phyloP scores from a whole-genome alignment of 257 asterid species.

The Solanum chiquidenum region DNA sequence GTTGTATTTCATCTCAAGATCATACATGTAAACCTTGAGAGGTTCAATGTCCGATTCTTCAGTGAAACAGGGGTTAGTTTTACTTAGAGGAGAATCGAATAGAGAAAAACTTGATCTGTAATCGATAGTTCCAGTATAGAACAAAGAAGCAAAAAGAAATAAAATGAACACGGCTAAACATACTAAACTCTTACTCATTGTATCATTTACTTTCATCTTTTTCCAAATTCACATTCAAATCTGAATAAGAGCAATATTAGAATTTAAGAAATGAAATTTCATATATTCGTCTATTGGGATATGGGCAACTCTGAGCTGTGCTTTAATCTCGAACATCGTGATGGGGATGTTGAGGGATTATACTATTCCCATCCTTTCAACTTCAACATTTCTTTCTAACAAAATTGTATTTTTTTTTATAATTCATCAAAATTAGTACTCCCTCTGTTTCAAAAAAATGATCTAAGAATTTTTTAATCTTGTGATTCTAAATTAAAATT shows the following conservation, averaged over 20 bases:
- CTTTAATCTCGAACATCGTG: not conserved
- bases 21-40: conserved; percentile 35
- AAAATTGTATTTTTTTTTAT: no score
- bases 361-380: not conserved
- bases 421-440: no score
- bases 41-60: conserved; percentile 10
- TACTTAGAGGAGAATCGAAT: conserved; percentile 6
- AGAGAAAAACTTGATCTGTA: conserved; percentile 15
- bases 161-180: not conserved
- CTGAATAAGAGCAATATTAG: not conserved
- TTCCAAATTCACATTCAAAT: not conserved
- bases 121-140: conserved; percentile 4
- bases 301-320: not conserved
- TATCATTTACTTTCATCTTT: conserved; percentile 6
- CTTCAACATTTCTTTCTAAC: no score
- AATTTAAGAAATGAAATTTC: not conserved
- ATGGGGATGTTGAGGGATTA: not conserved
- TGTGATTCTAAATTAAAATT: no score
- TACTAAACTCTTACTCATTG: not conserved
- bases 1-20: conserved; percentile 31
- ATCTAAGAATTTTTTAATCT: no score
- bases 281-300: not conserved
- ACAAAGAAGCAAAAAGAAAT: not conserved
- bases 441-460: no score
- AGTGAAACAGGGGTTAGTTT: conserved; percentile 9